A percentile compares a stretch with the other conserved stretches of the same genome.
These are phyloP conservation scores for Cardamine resedifolia DNA, from an alignment of 345 rosid genomes.

Conservation along the genomic window DNA sequence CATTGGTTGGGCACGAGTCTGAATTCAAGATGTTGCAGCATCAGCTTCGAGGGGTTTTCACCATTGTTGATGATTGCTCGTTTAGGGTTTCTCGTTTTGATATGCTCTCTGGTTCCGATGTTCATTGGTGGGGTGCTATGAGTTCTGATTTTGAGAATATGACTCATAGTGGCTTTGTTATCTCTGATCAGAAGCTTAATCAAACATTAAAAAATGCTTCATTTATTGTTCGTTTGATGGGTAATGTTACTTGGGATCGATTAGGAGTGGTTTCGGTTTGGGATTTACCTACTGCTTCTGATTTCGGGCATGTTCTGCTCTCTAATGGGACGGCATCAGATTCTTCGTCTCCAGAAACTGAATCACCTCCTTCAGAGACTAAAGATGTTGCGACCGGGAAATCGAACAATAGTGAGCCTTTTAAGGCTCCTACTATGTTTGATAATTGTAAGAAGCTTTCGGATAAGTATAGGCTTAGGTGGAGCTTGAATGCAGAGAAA, in stretches of 20 bases:
- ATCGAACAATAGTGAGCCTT: constrained; percentile 27
- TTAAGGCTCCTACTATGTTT: constrained; percentile 62
- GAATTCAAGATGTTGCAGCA: constrained; percentile 82
- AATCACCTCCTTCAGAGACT: constrained; percentile 46
- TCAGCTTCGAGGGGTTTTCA: constrained; percentile 75
- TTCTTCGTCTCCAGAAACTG: constrained; percentile 37
- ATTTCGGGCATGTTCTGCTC: constrained; percentile 73
- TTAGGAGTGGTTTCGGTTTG: constrained; percentile 64
- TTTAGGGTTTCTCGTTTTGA: constrained; percentile 77
- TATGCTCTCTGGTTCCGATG: constrained; percentile 74
- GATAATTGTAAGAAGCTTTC: constrained; percentile 78
- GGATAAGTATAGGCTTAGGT: constrained; percentile 59
- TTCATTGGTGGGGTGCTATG: constrained; percentile 85
- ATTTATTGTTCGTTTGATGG: constrained; percentile 53
- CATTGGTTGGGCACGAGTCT: constrained; percentile 61
- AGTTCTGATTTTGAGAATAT: constrained; percentile 53
- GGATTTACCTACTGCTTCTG: constrained; percentile 67
- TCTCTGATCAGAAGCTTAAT: constrained; percentile 66
- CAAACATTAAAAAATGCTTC: constrained; percentile 64
- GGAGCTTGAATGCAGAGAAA: constrained; percentile 65
- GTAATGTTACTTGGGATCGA: constrained; percentile 62
- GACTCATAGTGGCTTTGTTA: constrained; percentile 57
- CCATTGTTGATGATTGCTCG: constrained; percentile 77
- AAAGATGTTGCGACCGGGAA: constrained; percentile 7
- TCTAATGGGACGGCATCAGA: constrained; percentile 38